phyloP scores from a whole-genome alignment of 495 filamentous ascomycete genomes.

The Pyrenula aspistea region DNA sequence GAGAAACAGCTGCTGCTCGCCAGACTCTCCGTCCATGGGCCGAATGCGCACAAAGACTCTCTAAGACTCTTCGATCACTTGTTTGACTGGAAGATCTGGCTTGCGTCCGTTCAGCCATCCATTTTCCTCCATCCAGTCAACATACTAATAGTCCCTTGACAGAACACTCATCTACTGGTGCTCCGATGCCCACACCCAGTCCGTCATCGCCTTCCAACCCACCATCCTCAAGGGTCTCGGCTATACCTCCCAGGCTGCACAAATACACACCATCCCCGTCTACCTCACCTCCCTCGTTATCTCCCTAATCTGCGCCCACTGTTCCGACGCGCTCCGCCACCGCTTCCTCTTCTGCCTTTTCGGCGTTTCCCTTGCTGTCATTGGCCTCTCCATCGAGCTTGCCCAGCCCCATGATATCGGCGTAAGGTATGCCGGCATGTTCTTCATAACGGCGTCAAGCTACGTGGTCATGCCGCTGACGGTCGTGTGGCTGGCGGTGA shows the following conservation, averaged over 20 bases:
- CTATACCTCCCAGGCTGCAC: constrained; percentile 43
- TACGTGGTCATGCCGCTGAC: constrained; percentile 15
- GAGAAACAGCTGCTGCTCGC: constrained; percentile 35
- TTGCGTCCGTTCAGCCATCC: not conserved
- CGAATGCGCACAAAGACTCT: constrained; percentile 20
- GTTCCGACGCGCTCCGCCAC: constrained; percentile 44
- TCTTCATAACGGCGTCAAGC: constrained; percentile 10
- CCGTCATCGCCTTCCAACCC: constrained; percentile 45
- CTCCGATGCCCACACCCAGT: constrained; percentile 21
- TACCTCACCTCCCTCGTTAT: constrained; percentile 55
- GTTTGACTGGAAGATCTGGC: constrained; percentile 1
- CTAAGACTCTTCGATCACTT: too few species aligned
- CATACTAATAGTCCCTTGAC: too few species aligned
- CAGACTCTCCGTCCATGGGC: constrained; percentile 27
- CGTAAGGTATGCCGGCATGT: constrained; percentile 16
- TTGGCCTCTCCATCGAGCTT: constrained; percentile 29
- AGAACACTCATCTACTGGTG: constrained; percentile 21
- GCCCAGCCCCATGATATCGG: constrained; percentile 6
- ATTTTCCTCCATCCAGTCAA: not conserved
- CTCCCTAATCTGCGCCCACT: constrained; percentile 44
- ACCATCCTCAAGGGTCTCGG: constrained; percentile 33
- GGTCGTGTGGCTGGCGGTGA: constrained; percentile 13
- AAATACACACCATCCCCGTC: constrained; percentile 56
- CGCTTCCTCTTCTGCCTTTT: constrained; percentile 35
- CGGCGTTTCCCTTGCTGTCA: constrained; percentile 12